Conservation (phyloP, 108 stramenopile species). For the Nitzschia palea region DNA sequence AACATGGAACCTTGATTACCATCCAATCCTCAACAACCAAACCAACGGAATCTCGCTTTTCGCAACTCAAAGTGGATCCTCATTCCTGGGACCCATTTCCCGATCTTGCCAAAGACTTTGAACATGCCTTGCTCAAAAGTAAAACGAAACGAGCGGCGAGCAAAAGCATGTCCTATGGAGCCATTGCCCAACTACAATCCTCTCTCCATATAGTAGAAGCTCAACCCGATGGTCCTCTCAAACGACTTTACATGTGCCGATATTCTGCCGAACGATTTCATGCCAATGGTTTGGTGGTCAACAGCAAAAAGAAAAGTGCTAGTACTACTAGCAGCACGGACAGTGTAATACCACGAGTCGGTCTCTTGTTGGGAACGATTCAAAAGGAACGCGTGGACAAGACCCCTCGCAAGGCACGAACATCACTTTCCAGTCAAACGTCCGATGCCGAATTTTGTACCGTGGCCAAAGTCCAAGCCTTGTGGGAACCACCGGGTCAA, state of each 20-base stretch:
- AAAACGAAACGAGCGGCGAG: conserved; percentile 39
- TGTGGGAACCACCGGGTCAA: conserved; percentile 70
- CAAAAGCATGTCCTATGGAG: conserved; percentile 55
- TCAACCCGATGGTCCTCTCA: conserved; percentile 62
- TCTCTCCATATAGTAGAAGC: conserved; percentile 76
- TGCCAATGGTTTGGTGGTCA: conserved; percentile 45
- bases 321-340: conserved; percentile 9
- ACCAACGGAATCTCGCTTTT: background rate
- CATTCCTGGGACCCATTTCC: conserved; percentile 75
- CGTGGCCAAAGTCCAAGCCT: conserved; percentile 85
- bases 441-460: conserved; percentile 64
- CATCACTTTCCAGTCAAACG: conserved; percentile 65
- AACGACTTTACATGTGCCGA: conserved; percentile 77
- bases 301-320: background rate
- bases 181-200: conserved; percentile 58
- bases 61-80: conserved; percentile 6
- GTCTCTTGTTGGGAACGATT: conserved; percentile 75
- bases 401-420: conserved; percentile 51
- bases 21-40: conserved; percentile 33
- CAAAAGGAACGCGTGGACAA: conserved; percentile 64
- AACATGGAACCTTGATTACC: conserved; percentile 73
- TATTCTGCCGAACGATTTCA: conserved; percentile 75
- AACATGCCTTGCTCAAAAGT: conserved; percentile 43
- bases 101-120: conserved; percentile 78
- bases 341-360: conserved; percentile 39